A percentile compares a stretch with the other conserved stretches of the same genome.
phyloP scores from a whole-genome alignment of 768 basidiomycete genomes.

The Pulveroboletus frians region DNA sequence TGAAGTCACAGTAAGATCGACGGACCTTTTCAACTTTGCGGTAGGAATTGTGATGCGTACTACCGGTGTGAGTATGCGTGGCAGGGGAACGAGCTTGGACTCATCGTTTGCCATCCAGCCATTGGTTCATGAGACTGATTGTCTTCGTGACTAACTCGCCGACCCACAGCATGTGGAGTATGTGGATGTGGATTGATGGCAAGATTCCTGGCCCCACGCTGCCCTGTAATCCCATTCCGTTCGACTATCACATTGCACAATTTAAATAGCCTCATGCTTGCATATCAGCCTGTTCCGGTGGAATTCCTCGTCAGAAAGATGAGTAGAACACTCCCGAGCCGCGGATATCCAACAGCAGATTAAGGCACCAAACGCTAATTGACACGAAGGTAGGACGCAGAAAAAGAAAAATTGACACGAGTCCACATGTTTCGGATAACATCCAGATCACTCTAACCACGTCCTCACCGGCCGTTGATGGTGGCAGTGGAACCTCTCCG shows the following conservation, averaged over 20 bases:
- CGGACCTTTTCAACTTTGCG: background rate
- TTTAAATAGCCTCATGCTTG: conserved; percentile 9
- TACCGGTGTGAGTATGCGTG: background rate
- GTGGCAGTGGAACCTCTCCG: conserved; percentile 68
- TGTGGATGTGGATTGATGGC: conserved; percentile 1
- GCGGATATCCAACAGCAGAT: conserved; percentile 21
- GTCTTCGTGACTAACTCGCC: conserved; percentile 4
- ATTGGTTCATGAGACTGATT: conserved; percentile 4
- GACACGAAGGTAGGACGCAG: conserved; percentile 11
- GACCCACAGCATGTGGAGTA: conserved; percentile 4
- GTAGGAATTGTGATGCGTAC: background rate
- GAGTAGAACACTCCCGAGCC: conserved; percentile 7
- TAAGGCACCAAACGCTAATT: conserved; percentile 12
- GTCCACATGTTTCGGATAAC: conserved; percentile 8
- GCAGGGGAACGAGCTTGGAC: background rate
- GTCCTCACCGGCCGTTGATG: conserved; percentile 53
- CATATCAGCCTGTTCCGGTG: background rate
- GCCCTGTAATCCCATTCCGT: background rate
- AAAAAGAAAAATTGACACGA: conserved; percentile 5
- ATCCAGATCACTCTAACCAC: conserved; percentile 7
- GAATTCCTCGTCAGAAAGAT: conserved; percentile 9
- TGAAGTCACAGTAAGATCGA: conserved; percentile 8
- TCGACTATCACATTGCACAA: background rate
- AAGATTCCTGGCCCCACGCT: conserved; percentile 1
- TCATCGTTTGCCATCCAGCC: background rate